Percentiles rank a stretch among this genome's conserved stretches.
Conservation (phyloP, 345 rosid genomes). For the Gossypium herbaceum region DNA sequence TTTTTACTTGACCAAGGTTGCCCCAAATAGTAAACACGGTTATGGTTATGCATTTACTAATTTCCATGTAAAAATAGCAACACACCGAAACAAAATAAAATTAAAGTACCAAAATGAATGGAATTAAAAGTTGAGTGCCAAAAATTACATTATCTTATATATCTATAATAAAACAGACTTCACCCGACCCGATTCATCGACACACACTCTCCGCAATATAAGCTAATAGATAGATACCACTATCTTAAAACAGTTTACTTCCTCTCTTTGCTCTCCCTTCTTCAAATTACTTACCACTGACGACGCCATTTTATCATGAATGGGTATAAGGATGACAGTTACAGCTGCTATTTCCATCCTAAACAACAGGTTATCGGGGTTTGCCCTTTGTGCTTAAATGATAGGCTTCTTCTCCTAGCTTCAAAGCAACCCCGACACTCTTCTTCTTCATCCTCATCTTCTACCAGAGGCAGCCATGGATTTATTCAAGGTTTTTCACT, state of each 20-base stretch:
- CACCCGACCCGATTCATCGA: too few species aligned
- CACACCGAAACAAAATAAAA: too few species aligned
- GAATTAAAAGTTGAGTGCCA: too few species aligned
- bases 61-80: too few species aligned
- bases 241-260: neutral
- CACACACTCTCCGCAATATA: too few species aligned
- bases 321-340: slow-evolving; percentile 49
- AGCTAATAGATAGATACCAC: too few species aligned
- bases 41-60: too few species aligned
- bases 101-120: too few species aligned
- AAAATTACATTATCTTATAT: too few species aligned
- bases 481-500: slow-evolving; percentile 10
- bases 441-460: slow-evolving; percentile 19
- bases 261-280: slow-evolving; percentile 1
- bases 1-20: too few species aligned
- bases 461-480: slow-evolving; percentile 13
- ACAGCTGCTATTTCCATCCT: slow-evolving; percentile 77
- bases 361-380: slow-evolving; percentile 59
- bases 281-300: neutral
- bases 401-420: slow-evolving; percentile 77
- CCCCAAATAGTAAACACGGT: too few species aligned
- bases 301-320: slow-evolving; percentile 31
- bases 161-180: too few species aligned
- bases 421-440: slow-evolving; percentile 49
- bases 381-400: slow-evolving; percentile 74